Base-by-base conservation (phyloP, 495 filamentous ascomycete species). In the Penicillium angulare region DNA sequence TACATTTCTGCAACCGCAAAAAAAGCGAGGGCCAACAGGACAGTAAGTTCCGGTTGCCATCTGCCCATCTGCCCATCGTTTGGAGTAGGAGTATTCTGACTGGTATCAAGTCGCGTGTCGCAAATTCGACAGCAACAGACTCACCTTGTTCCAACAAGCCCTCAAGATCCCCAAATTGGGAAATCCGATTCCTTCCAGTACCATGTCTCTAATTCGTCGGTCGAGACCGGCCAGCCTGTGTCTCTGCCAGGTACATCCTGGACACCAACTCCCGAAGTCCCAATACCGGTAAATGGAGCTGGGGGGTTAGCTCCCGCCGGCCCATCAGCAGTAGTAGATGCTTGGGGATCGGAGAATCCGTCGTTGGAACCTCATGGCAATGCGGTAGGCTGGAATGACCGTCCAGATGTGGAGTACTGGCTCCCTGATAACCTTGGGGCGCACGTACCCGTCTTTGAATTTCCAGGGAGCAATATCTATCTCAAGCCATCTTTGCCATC, bases 91-190 rank as follows among this genome's bases (percentile, higher is more conserved):
- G 24, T n/a, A 20, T 21, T 38, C 53, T 52, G 16, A 54, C 52
- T 40, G 26, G 20, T 22, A 23, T 20, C 10, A 33, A 73, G 71
- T 56, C 69, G 71, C 15, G 64, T 73, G 20, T 65, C 66, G 21
- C 71, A 74, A 58, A 74, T 74, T 41, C 59, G 71, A 47, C 66
- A 72, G 51, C 71, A 71, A 41, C 69, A 74, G 52, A 69, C 54
- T 34, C 51, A 59, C 48, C 27, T 61, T 12, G 24, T 53, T 18
- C 31, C 53, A 45, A 54, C 47, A 49, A 47, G 21, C 31, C 20
- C 64, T 1, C 57, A 48, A 1, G 49, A 59, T 21, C 21, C 47
- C n/a, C 43, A 43, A 17, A 26, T 39, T 17, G 29, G 56, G 3
- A 65, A 61, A 42, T 47, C 57, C 20, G 50, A 60, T 43, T 12